Evolutionary conservation across 192 early-diverging fungal genomes (phyloP), one percentile per base, ranked within the genome.

Genomic region (Coemansia sp.): DNA sequence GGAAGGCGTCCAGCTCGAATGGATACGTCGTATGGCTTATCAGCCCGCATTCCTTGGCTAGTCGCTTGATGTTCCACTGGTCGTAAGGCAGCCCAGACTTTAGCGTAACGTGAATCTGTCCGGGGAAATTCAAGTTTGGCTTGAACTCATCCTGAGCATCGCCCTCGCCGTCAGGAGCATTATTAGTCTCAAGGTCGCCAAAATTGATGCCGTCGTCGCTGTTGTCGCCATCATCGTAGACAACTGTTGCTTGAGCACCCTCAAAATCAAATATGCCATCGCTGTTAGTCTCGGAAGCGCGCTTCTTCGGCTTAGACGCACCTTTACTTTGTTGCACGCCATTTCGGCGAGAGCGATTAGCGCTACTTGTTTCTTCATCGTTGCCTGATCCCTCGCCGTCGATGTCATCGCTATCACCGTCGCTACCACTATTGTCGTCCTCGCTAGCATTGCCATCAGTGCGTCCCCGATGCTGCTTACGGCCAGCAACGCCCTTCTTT

Each of bases 71-170:
- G 64, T 93, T 86, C 97, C 97, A 99, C 45, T 86, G 70, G 68
- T 92, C 88, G 70, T 99, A 99, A 19, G 97, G 97, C 55, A 75
- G 51, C 3, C 92, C 92, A 3, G 90, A 86, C 72, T 98, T 99
- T 32, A 95, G 73, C 1, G 95, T 90, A 1, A 99, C 87, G 69
- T 89, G 89, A 53, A 98, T 93, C 69, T 95, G 87, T 3, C 87
- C 87, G 1, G 76, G 59, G 3, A 55, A 37, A 46, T 67, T 48
- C 23, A 67, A 23, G 61, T 73, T 62, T 1, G 65, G 59, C 46
- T 31, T 50, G 38, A 55, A 62, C 50, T 63, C 66, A 7, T 53
- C 39, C 11, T 27, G 51, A 3, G 17, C 19, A 17, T 70, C 63
- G 10, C 83, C 82, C 46, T 59, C 51, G 0, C 23, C 29, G 2